Base-by-base conservation (phyloP, 305 asterid genomes). In the Fraxinus greggii region DNA sequence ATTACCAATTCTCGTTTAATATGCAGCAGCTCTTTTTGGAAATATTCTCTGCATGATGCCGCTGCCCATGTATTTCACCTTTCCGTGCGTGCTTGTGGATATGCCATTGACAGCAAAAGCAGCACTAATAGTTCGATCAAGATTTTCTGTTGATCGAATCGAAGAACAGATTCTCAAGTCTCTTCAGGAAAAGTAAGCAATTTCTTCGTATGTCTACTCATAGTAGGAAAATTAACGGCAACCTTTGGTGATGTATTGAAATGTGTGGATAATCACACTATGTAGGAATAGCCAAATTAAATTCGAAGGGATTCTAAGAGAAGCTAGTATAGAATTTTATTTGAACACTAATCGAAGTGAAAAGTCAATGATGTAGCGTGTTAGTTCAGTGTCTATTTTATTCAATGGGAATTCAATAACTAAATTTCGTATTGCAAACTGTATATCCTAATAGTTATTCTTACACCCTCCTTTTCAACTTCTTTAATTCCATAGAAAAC, bases 41-140 rank as follows among this genome's bases (percentile, higher is more conserved):
- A 93, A 93, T 73, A 82, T 92, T 63, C 82, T 93, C 81, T 96
- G 98, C 95, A 92, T 92, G 94, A 91, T 96, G 98, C 93, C 98
- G 13, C 87, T 96, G 80, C 97, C 93, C 84, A 93, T 96, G 97
- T 92, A 96, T 85, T 96, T 94, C 75, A 95, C 99, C 51, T 98
- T 97, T 87, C 93, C 95, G 78, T 90, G 85, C 88, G 80, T 84
- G 91, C 96, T 92, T 38, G 87, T 93, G 80, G 98, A 94, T 85
- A 84, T 91, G 84, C 97, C 95, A 83, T 72, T 80, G 82, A 80
- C 94, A 9, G 51, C 26, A 94, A 48, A 93, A 91, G 85, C 93
- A 72, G 82, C 83, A 74, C 84, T 95, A 6, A 93, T 77, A 90
- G 85, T 80, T 67, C 83, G 72, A 83, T 86, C 23, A 90, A 90